Base-by-base conservation (phyloP, 176 grass and related monocot genomes). In the Aegilops sharonensis region DNA sequence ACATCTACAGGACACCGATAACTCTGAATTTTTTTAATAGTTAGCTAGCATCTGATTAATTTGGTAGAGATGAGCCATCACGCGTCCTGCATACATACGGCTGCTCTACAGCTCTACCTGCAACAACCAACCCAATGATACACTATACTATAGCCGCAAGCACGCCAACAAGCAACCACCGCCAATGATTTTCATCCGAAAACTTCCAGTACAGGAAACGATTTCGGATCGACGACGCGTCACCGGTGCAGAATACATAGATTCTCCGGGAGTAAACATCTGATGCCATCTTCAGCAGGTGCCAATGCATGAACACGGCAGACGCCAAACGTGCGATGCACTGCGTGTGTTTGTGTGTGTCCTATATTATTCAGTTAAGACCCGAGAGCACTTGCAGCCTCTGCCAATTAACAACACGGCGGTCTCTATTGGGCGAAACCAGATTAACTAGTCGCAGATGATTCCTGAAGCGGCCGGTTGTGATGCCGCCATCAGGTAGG, bases 1-100 rank as follows among this genome's bases (percentile, higher is more conserved):
- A 25, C 37, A 5, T 80, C 6, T 59, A 1, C 37, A 68, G 36
- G 69, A 8, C 36, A 67, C 27, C 61, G 1, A 29, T 35, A 17
- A 35, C 1, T 52, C 31, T 54, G 6, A 4, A 40, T 68, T 77
- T 29, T 21, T 7, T 21, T 24, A 42, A 42, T 2, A 65, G 36
- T 21, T 9, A 42, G 63, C 60, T 29, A 45, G 5, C 4, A 37
- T 85, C 61, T 29, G 64, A 81, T 52, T 71, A 52, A 47, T 86
- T 63, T 7, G 79, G 88, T 86, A 71, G 72, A 64, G 78, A 72
- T 40, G 84, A 82, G 68, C 88, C 54, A 70, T 64, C 88, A 72
- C n/a, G 52, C 54, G 7, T 42, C 79, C 37, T 72, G 64, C 66
- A 42, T 71, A 86, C 39, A 47, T 75, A 75, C 25, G 72, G 45